A percentile compares a stretch with the other conserved stretches of the same genome.
Evolutionary conservation across 441 rosid species (phyloP).

Genomic region (Geranium incanum): DNA sequence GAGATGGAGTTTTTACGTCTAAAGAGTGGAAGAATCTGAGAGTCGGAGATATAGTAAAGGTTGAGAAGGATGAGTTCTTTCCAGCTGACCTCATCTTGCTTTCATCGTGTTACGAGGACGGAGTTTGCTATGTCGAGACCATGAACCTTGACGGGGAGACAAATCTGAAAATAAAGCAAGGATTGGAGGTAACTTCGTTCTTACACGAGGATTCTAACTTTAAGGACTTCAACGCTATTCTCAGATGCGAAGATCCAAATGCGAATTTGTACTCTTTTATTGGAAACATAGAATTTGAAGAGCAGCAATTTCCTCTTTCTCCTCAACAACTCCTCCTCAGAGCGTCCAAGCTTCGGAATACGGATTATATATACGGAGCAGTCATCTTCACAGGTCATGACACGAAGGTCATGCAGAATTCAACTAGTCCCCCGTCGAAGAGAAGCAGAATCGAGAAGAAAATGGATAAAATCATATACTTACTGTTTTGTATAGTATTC

Average conservation of each 20-base stretch:
- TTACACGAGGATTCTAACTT: constrained; percentile 45
- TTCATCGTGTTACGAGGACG: constrained; percentile 57
- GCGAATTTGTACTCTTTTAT: constrained; percentile 58
- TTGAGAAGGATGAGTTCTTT: constrained; percentile 60
- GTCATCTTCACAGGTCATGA: constrained; percentile 72
- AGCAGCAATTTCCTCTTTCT: constrained; percentile 42
- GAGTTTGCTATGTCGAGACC: constrained; percentile 64
- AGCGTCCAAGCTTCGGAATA: constrained; percentile 60
- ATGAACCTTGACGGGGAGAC: constrained; percentile 79
- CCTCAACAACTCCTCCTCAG: constrained; percentile 67
- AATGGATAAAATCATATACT: constrained; percentile 57
- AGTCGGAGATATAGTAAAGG: constrained; percentile 64
- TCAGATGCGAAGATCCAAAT: constrained; percentile 70
- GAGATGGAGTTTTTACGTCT: constrained; percentile 36
- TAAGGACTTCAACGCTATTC: constrained; percentile 38
- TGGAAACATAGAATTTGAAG: constrained; percentile 46
- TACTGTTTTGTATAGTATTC: constrained; percentile 40
- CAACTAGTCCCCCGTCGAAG: constrained; percentile 64
- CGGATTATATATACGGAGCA: constrained; percentile 58
- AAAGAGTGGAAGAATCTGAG: constrained; percentile 52
- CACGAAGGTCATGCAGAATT: constrained; percentile 65
- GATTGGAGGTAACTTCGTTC: constrained; percentile 46
- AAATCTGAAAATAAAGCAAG: constrained; percentile 61
- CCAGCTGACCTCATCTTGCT: constrained; percentile 63
- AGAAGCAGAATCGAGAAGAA: constrained; percentile 57